Conservation (phyloP, 23 red algal genomes). For the Gracilaria domingensis region DNA sequence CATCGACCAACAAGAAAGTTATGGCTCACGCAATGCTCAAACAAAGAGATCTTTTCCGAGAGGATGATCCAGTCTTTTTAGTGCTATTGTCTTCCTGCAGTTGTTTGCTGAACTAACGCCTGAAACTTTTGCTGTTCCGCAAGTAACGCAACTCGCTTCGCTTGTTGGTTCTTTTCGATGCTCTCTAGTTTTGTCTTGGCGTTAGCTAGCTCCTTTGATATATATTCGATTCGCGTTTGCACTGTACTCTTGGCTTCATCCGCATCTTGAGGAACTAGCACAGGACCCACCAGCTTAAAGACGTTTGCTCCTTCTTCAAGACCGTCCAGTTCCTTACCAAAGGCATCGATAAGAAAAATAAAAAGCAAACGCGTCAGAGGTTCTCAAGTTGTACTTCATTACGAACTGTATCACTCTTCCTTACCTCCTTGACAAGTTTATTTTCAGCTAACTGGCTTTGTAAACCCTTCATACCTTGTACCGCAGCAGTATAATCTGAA, state of each 20-base stretch:
- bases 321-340: slow-evolving; percentile 51
- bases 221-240: slow-evolving; percentile 66
- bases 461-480: slow-evolving; percentile 48
- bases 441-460: slow-evolving; percentile 78
- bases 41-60: background rate
- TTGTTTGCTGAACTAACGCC: slow-evolving; percentile 66
- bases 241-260: slow-evolving; percentile 71
- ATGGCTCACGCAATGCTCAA: background rate
- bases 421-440: slow-evolving; percentile 73
- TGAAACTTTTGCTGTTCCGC: slow-evolving; percentile 74
- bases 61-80: background rate
- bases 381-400: background rate
- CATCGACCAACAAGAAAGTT: background rate
- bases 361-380: background rate
- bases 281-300: slow-evolving; percentile 73
- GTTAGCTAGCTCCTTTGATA: slow-evolving; percentile 63
- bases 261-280: slow-evolving; percentile 65
- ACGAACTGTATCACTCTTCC: background rate
- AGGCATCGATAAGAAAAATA: too few relatives aligned
- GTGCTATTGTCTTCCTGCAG: slow-evolving; percentile 37
- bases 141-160: slow-evolving; percentile 34
- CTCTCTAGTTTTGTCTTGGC: slow-evolving; percentile 46
- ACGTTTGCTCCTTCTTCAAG: slow-evolving; percentile 62
- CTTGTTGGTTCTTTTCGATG: slow-evolving; percentile 58
- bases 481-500: slow-evolving; percentile 38